Base-by-base conservation (phyloP, 2,329 filamentous ascomycete species). In the Fonsecaea erecta region DNA sequence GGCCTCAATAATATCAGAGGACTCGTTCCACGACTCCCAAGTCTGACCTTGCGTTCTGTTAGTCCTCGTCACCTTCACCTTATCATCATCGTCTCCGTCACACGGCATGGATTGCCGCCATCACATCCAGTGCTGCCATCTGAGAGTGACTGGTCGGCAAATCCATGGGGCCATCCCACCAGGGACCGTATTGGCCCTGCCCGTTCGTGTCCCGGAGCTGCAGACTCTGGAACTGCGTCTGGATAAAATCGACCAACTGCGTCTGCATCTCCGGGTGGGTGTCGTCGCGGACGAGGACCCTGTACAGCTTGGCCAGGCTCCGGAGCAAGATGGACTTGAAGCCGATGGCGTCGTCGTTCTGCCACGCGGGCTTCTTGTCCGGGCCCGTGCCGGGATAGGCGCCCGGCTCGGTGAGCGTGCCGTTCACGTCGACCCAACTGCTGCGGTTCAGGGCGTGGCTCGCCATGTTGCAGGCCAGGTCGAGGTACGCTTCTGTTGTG, bases 301-400 rank as follows among this genome's bases (percentile, higher is more conserved):
- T 37, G 48, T 63, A 68, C 14, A 70, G 63, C 52, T 66, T 68
- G 30, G 62, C 57, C 58, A 70, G 58, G 35, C 54, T 64, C 9
- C 68, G 66, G 2, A 68, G 35, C 14, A 70, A 35, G n/a, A 70
- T 61, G 32, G 63, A 53, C 35, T 70, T 70, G 68, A 70, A 70
- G 8, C 68, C 68, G 26, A 70, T 37, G 6, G 52, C 65, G 48
- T 70, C 68, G 56, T 63, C 46, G 53, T 70, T 66, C 48, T 70
- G 28, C 37, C 40, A 64, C 5, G 62, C 61, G 16, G 53, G 30
- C 40, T 54, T 60, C 18, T 34, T 51, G 16, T 54, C 40, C 6
- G 48, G 37, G 11, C 60, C 58, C 3, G 58, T 64, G 11, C 65
- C 63, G 1, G 66, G 66, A 40, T 68, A 68, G 2, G 65, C 65